A percentile compares a stretch with the other conserved stretches of the same genome.
Conservation (phyloP, 805 yeast species). For the Saccharomycopsis oosterbeekiorum region DNA sequence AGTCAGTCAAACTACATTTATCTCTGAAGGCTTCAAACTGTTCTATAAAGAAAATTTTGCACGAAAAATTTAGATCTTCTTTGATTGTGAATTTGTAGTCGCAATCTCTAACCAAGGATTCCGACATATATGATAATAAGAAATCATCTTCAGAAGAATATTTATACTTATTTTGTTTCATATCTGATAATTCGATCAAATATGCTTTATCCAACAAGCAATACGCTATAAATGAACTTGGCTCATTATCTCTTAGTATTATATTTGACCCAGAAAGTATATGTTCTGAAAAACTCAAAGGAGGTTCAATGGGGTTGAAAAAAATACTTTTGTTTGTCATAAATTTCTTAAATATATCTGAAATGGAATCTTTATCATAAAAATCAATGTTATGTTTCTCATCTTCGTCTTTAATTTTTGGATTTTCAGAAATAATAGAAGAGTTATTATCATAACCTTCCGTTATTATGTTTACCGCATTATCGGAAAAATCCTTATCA, state of each 20-base stretch:
- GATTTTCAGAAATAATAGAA: not conserved
- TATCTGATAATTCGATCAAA: not conserved
- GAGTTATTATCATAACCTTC: not conserved
- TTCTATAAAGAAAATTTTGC: slow-evolving; percentile 91
- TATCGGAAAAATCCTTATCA: not conserved
- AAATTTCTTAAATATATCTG: slow-evolving; percentile 77
- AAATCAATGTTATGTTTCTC: slow-evolving; percentile 21
- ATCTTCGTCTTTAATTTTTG: slow-evolving; percentile 19
- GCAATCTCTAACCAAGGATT: not conserved
- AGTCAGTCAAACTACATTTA: slow-evolving; percentile 52
- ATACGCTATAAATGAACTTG: slow-evolving; percentile 87
- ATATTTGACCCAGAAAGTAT: slow-evolving; percentile 89
- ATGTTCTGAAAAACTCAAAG: slow-evolving; percentile 70
- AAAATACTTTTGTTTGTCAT: slow-evolving; percentile 97
- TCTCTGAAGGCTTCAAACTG: slow-evolving; percentile 91
- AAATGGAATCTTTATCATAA: slow-evolving; percentile 64
- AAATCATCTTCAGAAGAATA: not conserved
- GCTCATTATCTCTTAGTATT: slow-evolving; percentile 91
- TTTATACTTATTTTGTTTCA: not conserved
- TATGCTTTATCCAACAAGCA: slow-evolving; percentile 59
- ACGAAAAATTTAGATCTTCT: slow-evolving; percentile 69
- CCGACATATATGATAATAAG: not conserved
- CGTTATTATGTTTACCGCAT: not conserved
- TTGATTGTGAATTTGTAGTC: not conserved
- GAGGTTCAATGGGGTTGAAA: slow-evolving; percentile 88